phyloP scores from a whole-genome alignment of 2,329 filamentous ascomycete genomes.

The Phyllosticta citriasiana region DNA sequence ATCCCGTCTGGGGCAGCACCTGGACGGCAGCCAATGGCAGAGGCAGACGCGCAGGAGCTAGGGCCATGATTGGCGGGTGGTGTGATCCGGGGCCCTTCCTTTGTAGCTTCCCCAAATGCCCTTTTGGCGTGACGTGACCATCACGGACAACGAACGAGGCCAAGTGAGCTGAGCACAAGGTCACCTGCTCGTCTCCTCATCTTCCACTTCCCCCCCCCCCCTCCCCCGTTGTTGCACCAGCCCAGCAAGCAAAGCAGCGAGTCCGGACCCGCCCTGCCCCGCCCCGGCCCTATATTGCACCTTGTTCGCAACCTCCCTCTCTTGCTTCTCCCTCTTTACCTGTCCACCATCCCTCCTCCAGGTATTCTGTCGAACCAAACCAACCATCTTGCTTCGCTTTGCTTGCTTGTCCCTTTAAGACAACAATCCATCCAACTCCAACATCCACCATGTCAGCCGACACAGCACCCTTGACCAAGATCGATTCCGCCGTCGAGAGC shows the following conservation, averaged over 20 bases:
- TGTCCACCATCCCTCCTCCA: not conserved
- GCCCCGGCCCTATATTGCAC: slow-evolving; percentile 10
- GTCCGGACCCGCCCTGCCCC: not conserved
- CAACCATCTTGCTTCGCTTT: not conserved
- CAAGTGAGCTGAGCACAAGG: not conserved
- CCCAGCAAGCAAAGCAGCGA: not conserved
- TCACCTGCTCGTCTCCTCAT: slow-evolving; percentile 12
- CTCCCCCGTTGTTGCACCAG: slow-evolving; percentile 3
- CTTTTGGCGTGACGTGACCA: not conserved
- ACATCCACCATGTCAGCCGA: slow-evolving; percentile 9
- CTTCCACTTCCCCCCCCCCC: not conserved
- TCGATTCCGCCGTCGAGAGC: slow-evolving; percentile 85
- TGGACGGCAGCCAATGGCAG: not conserved
- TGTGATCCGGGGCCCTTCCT: slow-evolving; percentile 3
- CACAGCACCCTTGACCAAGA: slow-evolving; percentile 44
- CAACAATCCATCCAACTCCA: not conserved
- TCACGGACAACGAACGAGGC: not conserved
- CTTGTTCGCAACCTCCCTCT: slow-evolving; percentile 4
- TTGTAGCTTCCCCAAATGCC: not conserved
- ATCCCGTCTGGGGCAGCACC: too few species aligned
- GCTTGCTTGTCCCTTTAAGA: not conserved
- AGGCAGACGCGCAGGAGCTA: not conserved
- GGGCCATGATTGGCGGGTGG: slow-evolving; percentile 10
- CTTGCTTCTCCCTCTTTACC: not conserved
- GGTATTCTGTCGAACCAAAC: not conserved